Evolutionary conservation across 108 stramenopile species (phyloP).

Genomic region (Pinguiococcus pyrenoidosus): DNA sequence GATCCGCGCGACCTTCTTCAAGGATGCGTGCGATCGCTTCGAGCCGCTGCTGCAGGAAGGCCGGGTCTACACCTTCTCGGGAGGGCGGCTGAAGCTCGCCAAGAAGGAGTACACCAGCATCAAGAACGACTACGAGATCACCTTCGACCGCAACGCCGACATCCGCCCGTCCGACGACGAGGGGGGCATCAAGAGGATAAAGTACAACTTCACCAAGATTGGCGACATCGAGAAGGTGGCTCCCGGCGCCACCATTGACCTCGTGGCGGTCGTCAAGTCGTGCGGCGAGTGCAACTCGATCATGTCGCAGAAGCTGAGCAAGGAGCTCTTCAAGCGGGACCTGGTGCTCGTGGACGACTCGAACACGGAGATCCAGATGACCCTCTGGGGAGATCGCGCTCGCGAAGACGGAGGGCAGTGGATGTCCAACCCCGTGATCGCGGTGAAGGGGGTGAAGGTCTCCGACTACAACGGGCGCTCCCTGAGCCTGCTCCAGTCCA

Average conservation of each 20-base stretch:
- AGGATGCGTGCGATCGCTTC: constrained; percentile 82
- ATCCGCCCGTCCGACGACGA: constrained; percentile 56
- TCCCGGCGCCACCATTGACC: constrained; percentile 54
- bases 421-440: constrained; percentile 53
- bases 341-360: constrained; percentile 74
- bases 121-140: constrained; percentile 67
- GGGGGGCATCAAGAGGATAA: constrained; percentile 50
- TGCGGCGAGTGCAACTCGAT: constrained; percentile 49
- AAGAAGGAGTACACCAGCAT: constrained; percentile 75
- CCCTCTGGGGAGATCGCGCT: constrained; percentile 71
- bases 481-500: constrained; percentile 44
- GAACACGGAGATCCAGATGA: constrained; percentile 62
- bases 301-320: constrained; percentile 59
- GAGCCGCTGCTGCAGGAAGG: constrained; percentile 61
- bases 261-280: constrained; percentile 66
- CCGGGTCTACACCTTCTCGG: constrained; percentile 76
- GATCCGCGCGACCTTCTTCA: constrained; percentile 87
- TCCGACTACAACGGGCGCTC: constrained; percentile 63
- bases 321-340: constrained; percentile 74
- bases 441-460: constrained; percentile 66
- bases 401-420: constrained; percentile 36
- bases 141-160: constrained; percentile 73
- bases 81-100: constrained; percentile 79
- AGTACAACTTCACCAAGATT: constrained; percentile 28
- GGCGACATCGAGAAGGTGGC: constrained; percentile 39